Conservation (phyloP, 139 green algal species). For the Chlamydomonas eustigma region DNA sequence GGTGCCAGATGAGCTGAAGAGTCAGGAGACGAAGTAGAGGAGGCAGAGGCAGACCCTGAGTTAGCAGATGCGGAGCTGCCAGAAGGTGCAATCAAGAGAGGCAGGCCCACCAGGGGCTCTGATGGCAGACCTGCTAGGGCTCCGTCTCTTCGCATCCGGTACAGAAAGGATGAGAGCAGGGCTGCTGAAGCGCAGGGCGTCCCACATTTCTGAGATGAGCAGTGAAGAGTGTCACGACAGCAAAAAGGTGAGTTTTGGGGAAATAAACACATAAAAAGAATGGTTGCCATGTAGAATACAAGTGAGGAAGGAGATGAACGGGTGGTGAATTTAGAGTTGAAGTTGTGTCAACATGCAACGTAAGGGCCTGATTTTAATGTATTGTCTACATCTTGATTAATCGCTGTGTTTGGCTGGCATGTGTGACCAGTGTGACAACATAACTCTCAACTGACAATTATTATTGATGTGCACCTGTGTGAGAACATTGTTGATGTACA, state of each 20-base stretch:
- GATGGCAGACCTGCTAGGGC: neutral
- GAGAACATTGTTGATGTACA: slow-evolving; percentile 37
- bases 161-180: slow-evolving; percentile 1
- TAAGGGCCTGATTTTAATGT: too few species aligned
- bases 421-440: too few species aligned
- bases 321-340: too few species aligned
- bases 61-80: neutral
- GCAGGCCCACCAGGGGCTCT: slow-evolving; percentile 1
- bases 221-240: too few species aligned
- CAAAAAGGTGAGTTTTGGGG: too few species aligned
- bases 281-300: too few species aligned
- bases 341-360: too few species aligned
- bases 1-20: neutral
- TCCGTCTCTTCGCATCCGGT: neutral
- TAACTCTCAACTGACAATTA: neutral
- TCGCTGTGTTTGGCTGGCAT: too few species aligned
- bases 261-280: too few species aligned
- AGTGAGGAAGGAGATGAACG: too few species aligned
- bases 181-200: slow-evolving; percentile 11
- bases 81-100: neutral
- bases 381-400: too few species aligned
- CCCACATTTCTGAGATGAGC: slow-evolving; percentile 25
- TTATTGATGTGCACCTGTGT: neutral
- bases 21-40: neutral
- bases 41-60: neutral